Conservation (phyloP, 2,329 filamentous ascomycete species). For the Epichloe baconii region DNA sequence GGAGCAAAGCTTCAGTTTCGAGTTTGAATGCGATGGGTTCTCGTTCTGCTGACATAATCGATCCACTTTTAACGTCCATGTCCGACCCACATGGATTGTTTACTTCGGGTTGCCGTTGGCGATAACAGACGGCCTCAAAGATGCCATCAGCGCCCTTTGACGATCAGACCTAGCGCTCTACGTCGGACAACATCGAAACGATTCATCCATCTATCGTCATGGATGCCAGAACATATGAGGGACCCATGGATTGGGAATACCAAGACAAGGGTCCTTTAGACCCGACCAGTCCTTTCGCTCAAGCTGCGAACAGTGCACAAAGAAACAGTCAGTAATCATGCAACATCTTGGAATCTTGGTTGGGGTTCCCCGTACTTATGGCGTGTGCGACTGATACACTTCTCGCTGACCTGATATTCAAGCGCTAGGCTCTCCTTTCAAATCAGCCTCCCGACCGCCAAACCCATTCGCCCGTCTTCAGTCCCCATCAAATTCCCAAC, state of each 20-base stretch:
- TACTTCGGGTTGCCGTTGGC: slow-evolving; percentile 21
- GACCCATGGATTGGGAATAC: slow-evolving; percentile 56
- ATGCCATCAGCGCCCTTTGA: not conserved
- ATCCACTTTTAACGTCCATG: not conserved
- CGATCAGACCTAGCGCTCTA: not conserved
- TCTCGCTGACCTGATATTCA: slow-evolving; percentile 10
- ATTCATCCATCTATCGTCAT: slow-evolving; percentile 19
- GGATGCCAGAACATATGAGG: slow-evolving; percentile 43
- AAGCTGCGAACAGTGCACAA: slow-evolving; percentile 29
- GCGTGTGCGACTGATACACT: not conserved
- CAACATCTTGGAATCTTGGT: not conserved
- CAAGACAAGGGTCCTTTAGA: slow-evolving; percentile 44
- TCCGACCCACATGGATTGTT: slow-evolving; percentile 16
- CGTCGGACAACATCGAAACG: not conserved
- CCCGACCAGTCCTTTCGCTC: slow-evolving; percentile 47
- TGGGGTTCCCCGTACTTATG: not conserved
- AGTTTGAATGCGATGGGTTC: not conserved
- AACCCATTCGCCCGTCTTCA: slow-evolving; percentile 24
- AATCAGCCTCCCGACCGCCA: slow-evolving; percentile 16
- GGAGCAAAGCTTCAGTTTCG: not conserved
- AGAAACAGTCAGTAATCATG: slow-evolving; percentile 27
- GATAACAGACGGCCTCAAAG: slow-evolving; percentile 7
- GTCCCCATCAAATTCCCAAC: slow-evolving; percentile 29
- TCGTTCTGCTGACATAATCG: slow-evolving; percentile 18
- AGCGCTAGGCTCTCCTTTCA: slow-evolving; percentile 27